Percentiles rank a stretch among this genome's conserved stretches.
phyloP scores from a whole-genome alignment of 345 rosid species.

The Angophora floribunda region DNA sequence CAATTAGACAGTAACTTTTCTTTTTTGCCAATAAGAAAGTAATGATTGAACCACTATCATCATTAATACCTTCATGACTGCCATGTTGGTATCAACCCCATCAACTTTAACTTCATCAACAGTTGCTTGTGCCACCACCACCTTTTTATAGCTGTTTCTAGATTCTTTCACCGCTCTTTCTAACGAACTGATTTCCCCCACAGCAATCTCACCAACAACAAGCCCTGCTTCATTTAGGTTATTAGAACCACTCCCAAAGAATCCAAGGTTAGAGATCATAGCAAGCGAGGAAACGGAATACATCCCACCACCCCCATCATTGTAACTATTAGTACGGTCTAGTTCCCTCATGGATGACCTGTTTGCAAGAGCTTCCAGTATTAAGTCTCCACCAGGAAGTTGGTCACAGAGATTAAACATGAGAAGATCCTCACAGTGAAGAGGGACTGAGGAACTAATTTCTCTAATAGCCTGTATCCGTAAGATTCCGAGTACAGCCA shows the following conservation, averaged over 20 bases:
- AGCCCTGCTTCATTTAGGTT: slow-evolving; percentile 38
- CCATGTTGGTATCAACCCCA: slow-evolving; percentile 92
- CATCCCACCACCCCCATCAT: slow-evolving; percentile 39
- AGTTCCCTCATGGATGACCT: slow-evolving; percentile 46
- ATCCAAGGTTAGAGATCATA: slow-evolving; percentile 67
- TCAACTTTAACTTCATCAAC: slow-evolving; percentile 87
- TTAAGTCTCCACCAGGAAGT: slow-evolving; percentile 93
- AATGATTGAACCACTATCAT: neutral
- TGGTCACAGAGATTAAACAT: slow-evolving; percentile 88
- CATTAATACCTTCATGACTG: slow-evolving; percentile 86
- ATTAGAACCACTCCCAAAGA: slow-evolving; percentile 45
- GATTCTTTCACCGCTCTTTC: slow-evolving; percentile 80
- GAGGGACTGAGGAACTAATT: slow-evolving; percentile 23
- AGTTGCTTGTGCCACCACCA: slow-evolving; percentile 72
- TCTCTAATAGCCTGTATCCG: slow-evolving; percentile 84
- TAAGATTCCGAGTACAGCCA: slow-evolving; percentile 80
- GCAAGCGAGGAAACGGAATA: slow-evolving; percentile 63
- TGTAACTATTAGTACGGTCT: slow-evolving; percentile 27
- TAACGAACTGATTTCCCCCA: slow-evolving; percentile 75
- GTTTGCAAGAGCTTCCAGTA: slow-evolving; percentile 81
- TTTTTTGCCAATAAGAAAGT: neutral
- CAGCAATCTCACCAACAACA: slow-evolving; percentile 74
- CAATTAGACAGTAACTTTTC: neutral
- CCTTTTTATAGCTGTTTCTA: slow-evolving; percentile 67
- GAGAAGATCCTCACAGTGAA: slow-evolving; percentile 48